A percentile compares a stretch with the other conserved stretches of the same genome.
These are phyloP conservation scores for Plasmodium chabaudi DNA, from an alignment of 169 alveolate genomes.

Conservation along the genomic window DNA sequence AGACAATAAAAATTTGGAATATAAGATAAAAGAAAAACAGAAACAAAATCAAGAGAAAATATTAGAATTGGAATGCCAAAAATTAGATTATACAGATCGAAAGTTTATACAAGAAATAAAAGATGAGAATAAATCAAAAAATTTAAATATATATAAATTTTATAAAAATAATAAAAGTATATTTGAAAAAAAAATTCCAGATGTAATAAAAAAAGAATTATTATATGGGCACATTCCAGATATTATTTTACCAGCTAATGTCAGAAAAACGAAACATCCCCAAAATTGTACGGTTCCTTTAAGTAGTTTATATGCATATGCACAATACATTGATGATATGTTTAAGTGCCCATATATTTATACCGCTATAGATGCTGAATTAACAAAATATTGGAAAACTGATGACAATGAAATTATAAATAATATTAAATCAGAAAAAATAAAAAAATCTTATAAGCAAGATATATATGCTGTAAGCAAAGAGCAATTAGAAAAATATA, in stretches of 20 bases:
- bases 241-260: slow-evolving; percentile 59
- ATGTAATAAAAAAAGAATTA: slow-evolving; percentile 59
- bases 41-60: slow-evolving; percentile 22
- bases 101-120: slow-evolving; percentile 42
- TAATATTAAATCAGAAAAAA: slow-evolving; percentile 43
- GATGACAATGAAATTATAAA: slow-evolving; percentile 42
- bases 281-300: slow-evolving; percentile 48
- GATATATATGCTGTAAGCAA: slow-evolving; percentile 43
- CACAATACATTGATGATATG: slow-evolving; percentile 44
- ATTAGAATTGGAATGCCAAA: slow-evolving; percentile 39
- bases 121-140: slow-evolving; percentile 39
- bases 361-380: slow-evolving; percentile 70
- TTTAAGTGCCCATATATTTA: slow-evolving; percentile 48
- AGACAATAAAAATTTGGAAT: slow-evolving; percentile 13
- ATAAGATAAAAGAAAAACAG: slow-evolving; percentile 23
- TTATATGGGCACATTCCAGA: slow-evolving; percentile 67
- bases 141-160: slow-evolving; percentile 27
- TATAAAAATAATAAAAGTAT: slow-evolving; percentile 64
- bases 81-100: slow-evolving; percentile 39
- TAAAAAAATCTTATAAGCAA: slow-evolving; percentile 68
- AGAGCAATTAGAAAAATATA: slow-evolving; percentile 56
- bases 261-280: slow-evolving; percentile 67
- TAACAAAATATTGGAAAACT: slow-evolving; percentile 73
- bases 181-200: slow-evolving; percentile 52
- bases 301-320: slow-evolving; percentile 62